phyloP scores from a whole-genome alignment of 495 filamentous ascomycete genomes.

The Symbiotaphrina buchneri region DNA sequence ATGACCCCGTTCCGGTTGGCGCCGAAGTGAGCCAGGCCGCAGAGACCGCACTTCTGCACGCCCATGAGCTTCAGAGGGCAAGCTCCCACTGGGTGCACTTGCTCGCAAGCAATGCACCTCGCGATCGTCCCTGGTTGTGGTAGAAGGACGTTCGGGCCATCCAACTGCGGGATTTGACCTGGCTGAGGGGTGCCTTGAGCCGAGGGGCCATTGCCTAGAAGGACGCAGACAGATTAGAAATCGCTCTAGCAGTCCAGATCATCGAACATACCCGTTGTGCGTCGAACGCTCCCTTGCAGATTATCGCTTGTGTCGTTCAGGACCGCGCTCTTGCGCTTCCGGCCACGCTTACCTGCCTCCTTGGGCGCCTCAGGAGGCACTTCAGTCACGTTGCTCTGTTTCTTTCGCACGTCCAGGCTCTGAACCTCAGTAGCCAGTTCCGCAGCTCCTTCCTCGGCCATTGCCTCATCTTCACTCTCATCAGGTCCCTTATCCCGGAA shows the following conservation, averaged over 20 bases:
- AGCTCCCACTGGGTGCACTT: conserved; percentile 25
- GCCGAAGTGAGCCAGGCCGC: conserved; percentile 43
- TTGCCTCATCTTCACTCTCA: conserved; percentile 14
- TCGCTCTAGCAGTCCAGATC: no score
- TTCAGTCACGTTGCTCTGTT: conserved; percentile 1
- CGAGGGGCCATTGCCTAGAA: no score
- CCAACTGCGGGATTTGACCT: conserved; percentile 6
- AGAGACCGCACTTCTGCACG: conserved; percentile 39
- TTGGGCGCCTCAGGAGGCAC: neutral
- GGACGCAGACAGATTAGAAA: no score
- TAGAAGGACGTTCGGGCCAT: conserved; percentile 5
- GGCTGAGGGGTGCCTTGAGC: no score
- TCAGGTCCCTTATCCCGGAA: conserved; percentile 19
- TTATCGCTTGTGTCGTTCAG: no score
- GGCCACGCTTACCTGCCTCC: no score
- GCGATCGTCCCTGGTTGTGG: conserved; percentile 4
- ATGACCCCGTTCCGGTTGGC: conserved; percentile 8
- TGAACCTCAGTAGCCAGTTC: no score
- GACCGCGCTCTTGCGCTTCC: no score
- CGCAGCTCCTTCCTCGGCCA: no score
- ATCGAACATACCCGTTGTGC: no score
- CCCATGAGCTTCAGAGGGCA: conserved; percentile 40
- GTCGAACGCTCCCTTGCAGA: no score
- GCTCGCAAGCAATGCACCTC: conserved; percentile 32
- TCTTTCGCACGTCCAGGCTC: conserved; percentile 5